A percentile compares a stretch with the other conserved stretches of the same genome.
phyloP scores from a whole-genome alignment of 495 filamentous ascomycete genomes.

The Xylona heveae region DNA sequence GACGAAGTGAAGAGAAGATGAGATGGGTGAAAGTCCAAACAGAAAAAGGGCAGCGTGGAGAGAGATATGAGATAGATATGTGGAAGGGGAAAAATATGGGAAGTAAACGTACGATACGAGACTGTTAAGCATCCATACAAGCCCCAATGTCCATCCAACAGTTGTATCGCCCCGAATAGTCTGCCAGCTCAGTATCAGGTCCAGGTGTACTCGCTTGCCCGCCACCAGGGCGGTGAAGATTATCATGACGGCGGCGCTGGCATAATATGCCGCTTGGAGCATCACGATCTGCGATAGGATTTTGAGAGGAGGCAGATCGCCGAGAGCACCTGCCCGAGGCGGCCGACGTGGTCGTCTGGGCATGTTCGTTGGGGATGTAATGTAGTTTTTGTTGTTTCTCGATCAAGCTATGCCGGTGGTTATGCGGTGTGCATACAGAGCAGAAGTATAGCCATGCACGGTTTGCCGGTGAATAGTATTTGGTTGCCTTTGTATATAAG shows the following conservation, averaged over 20 bases:
- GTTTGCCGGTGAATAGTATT: no score
- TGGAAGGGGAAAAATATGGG: conserved; percentile 1
- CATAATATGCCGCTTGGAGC: conserved; percentile 75
- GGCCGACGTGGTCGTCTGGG: conserved; percentile 58
- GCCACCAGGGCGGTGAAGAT: conserved; percentile 76
- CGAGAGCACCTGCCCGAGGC: conserved; percentile 54
- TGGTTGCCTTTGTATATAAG: no score
- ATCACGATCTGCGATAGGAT: conserved; percentile 72
- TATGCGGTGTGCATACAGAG: no score
- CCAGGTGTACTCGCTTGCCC: conserved; percentile 45
- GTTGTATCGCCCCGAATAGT: conserved; percentile 76
- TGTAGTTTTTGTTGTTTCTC: no score
- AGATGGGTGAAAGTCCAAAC: background rate
- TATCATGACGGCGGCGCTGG: conserved; percentile 48
- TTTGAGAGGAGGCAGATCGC: conserved; percentile 64
- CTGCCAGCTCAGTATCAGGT: conserved; percentile 62
- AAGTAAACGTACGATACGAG: conserved; percentile 44
- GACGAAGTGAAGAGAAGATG: background rate
- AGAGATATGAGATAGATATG: no score
- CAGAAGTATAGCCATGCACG: no score
- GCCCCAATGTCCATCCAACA: conserved; percentile 73
- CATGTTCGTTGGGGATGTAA: no score
- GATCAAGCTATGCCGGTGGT: no score
- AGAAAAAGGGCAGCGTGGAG: no score
- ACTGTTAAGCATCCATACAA: conserved; percentile 69